These are phyloP conservation scores for Drechslerella stenobrocha DNA, from an alignment of 2,329 filamentous ascomycete species.

Conservation along the genomic window DNA sequence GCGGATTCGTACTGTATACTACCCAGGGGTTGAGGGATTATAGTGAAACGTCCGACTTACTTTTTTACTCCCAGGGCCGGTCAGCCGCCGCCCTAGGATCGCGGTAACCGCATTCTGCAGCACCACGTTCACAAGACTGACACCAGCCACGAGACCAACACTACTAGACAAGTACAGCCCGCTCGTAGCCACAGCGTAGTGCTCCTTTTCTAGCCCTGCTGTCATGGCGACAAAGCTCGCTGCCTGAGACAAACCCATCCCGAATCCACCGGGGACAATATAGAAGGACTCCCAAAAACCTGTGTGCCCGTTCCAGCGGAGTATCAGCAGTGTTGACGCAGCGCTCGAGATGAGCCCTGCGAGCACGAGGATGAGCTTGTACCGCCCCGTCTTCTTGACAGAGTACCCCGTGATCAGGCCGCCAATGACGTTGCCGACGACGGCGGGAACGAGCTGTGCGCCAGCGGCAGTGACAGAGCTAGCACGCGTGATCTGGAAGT, in stretches of 20 bases:
- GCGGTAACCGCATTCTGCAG: constrained; percentile 26
- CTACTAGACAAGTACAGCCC: constrained; percentile 34
- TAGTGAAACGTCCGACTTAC: background rate
- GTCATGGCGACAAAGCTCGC: constrained; percentile 44
- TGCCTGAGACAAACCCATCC: constrained; percentile 53
- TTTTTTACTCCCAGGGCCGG: constrained; percentile 26
- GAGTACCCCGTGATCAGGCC: constrained; percentile 64
- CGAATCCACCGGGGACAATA: constrained; percentile 64
- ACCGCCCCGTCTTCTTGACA: constrained; percentile 65
- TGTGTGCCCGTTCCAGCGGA: constrained; percentile 66
- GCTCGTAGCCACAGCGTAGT: constrained; percentile 32
- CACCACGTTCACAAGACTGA: constrained; percentile 37
- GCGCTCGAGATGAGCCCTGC: constrained; percentile 53
- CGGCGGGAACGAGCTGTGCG: constrained; percentile 68
- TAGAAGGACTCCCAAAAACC: constrained; percentile 63
- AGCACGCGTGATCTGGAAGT: constrained; percentile 68
- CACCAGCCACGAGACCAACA: constrained; percentile 31
- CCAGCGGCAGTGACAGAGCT: constrained; percentile 65
- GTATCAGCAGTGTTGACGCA: constrained; percentile 49
- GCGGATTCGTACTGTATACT: too few species aligned
- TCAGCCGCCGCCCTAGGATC: constrained; percentile 19
- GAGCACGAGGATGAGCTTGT: constrained; percentile 62
- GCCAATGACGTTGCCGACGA: constrained; percentile 68
- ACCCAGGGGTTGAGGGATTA: background rate
- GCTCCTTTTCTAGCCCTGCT: constrained; percentile 35